These are phyloP conservation scores for Prunus yedoensis DNA, from an alignment of 331 rosid genomes.

Conservation along the genomic window DNA sequence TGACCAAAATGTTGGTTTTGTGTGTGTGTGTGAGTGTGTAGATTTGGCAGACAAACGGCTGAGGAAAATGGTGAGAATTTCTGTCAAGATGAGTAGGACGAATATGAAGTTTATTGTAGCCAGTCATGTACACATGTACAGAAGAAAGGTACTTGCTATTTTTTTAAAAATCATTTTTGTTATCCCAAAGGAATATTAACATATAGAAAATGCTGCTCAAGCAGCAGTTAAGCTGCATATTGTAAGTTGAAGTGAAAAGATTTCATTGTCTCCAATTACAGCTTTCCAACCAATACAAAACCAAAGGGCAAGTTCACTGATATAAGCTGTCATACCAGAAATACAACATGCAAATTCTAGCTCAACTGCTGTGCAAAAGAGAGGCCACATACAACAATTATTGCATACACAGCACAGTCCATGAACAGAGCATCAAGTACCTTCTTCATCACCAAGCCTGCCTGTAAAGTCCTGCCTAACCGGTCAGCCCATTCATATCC, in stretches of 20 bases:
- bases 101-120: too few relatives aligned
- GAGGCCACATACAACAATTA: constrained; percentile 60
- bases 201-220: not conserved
- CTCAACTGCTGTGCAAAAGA: constrained; percentile 31
- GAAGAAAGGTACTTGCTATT: not conserved
- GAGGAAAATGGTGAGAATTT: not conserved
- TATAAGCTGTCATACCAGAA: not conserved
- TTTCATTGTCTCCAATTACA: not conserved
- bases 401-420: constrained; percentile 66
- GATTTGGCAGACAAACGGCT: not conserved
- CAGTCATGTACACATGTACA: too few relatives aligned
- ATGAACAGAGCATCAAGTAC: constrained; percentile 67
- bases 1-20: not conserved
- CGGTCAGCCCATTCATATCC: constrained; percentile 40
- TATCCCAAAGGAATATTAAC: not conserved
- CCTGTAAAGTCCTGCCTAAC: constrained; percentile 49
- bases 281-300: not conserved
- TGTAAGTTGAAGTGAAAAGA: not conserved
- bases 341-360: not conserved
- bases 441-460: constrained; percentile 44
- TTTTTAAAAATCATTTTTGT: not conserved
- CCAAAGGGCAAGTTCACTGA: not conserved
- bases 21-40: not conserved
- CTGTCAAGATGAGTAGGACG: not conserved
- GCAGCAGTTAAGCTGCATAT: not conserved